Evolutionary conservation across 441 rosid genomes (phyloP).

Genomic region (Aleurites moluccanus): DNA sequence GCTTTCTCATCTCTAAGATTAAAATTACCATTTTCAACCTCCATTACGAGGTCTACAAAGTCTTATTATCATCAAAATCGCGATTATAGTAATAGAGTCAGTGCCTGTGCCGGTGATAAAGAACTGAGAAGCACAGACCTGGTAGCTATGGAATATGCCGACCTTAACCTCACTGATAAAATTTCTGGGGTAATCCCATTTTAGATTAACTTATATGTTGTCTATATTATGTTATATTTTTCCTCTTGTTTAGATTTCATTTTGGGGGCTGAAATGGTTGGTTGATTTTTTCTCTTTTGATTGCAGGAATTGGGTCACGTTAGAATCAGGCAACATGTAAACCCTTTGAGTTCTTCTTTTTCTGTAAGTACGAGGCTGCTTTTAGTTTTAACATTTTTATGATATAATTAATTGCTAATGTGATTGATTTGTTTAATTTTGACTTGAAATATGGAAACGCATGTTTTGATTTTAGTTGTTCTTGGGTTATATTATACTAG

Average conservation of each 20-base stretch:
- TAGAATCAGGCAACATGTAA: constrained; percentile 92
- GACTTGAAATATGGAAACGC: not conserved
- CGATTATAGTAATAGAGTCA: not conserved
- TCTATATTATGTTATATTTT: not conserved
- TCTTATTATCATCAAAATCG: constrained; percentile 9
- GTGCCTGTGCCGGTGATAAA: constrained; percentile 23
- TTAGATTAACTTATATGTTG: not conserved
- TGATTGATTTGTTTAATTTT: not conserved
- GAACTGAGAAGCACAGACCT: constrained; percentile 55
- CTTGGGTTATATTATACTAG: not conserved
- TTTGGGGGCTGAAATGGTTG: not conserved
- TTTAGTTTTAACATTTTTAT: not conserved
- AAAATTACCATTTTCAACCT: constrained; percentile 12
- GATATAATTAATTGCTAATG: not conserved
- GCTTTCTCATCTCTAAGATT: constrained; percentile 27
- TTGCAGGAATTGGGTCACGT: constrained; percentile 73
- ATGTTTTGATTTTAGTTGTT: constrained; percentile 3
- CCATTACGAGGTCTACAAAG: not conserved
- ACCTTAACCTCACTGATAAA: constrained; percentile 63
- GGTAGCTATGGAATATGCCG: constrained; percentile 76
- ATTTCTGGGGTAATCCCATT: constrained; percentile 47
- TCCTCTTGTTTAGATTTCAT: not conserved
- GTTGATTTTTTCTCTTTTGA: not conserved
- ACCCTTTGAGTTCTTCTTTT: constrained; percentile 82
- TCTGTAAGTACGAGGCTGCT: constrained; percentile 42